Conservation (phyloP, 1,284 basidiomycete species). For the Leccinum cinnamomeum region DNA sequence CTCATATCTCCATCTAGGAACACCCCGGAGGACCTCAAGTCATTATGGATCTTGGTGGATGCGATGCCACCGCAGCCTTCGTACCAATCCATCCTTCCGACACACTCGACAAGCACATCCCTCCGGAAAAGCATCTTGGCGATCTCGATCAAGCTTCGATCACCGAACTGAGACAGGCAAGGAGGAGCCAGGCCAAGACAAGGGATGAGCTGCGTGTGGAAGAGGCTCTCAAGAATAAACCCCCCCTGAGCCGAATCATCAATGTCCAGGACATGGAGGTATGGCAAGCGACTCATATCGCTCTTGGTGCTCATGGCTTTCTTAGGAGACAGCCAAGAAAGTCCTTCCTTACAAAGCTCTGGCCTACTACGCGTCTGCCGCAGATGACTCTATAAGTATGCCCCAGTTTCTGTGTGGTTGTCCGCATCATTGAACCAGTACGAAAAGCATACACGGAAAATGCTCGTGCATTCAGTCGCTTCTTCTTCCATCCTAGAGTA, state of each 20-base stretch:
- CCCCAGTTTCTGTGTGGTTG: constrained; percentile 17
- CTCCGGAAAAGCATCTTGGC: constrained; percentile 69
- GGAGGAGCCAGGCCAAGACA: constrained; percentile 50
- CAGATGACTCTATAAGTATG: constrained; percentile 81
- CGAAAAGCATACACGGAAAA: constrained; percentile 62
- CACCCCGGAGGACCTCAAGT: constrained; percentile 83
- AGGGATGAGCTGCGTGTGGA: constrained; percentile 73
- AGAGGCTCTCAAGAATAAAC: constrained; percentile 57
- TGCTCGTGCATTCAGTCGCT: constrained; percentile 69
- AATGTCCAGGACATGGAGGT: constrained; percentile 80
- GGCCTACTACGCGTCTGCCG: constrained; percentile 81
- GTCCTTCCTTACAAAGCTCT: constrained; percentile 71
- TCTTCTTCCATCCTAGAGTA: constrained; percentile 83
- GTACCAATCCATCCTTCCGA: constrained; percentile 75
- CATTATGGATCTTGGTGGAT: constrained; percentile 78
- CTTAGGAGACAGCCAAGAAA: constrained; percentile 59
- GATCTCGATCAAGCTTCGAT: constrained; percentile 57
- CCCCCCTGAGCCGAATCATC: constrained; percentile 66
- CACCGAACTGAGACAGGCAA: constrained; percentile 40
- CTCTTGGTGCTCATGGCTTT: not conserved
- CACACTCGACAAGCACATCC: constrained; percentile 67
- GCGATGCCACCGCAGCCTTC: constrained; percentile 73
- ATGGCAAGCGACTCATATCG: constrained; percentile 2
- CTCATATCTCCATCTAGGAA: constrained; percentile 44
- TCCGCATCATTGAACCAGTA: constrained; percentile 5